Conservation (phyloP, 2,329 filamentous ascomycete genomes). For the Cladophialophora exuberans region DNA sequence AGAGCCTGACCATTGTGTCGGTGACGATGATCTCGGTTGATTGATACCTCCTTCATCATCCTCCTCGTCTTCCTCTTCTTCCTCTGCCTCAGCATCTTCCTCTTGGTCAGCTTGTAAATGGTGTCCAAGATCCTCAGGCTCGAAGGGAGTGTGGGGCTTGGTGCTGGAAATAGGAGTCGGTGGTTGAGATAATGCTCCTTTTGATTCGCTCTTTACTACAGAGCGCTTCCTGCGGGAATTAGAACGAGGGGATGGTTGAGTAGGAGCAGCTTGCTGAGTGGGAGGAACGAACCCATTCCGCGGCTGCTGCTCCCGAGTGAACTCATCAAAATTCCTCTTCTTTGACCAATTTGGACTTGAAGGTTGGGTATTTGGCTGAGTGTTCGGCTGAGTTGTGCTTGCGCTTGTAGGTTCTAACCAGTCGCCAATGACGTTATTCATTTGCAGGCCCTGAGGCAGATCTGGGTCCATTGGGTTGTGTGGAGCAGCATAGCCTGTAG, state of each 20-base stretch:
- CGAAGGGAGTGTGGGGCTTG: constrained; percentile 25
- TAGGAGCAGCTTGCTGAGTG: constrained; percentile 7
- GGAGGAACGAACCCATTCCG: constrained; percentile 23
- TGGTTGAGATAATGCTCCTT: constrained; percentile 18
- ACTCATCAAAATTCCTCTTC: constrained; percentile 33
- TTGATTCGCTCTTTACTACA: constrained; percentile 23
- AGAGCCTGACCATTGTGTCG: constrained; percentile 26
- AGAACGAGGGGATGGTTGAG: constrained; percentile 15
- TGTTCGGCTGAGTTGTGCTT: constrained; percentile 29
- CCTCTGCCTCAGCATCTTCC: constrained; percentile 28
- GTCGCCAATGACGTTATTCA: constrained; percentile 21
- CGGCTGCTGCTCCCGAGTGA: constrained; percentile 21
- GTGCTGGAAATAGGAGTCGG: constrained; percentile 25
- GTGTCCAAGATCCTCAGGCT: constrained; percentile 6
- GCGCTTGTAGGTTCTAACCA: constrained; percentile 26
- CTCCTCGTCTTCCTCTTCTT: constrained; percentile 19
- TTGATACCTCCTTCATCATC: constrained; percentile 14
- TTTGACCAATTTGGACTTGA: constrained; percentile 31
- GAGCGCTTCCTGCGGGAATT: constrained; percentile 17
- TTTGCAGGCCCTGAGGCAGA: constrained; percentile 22
- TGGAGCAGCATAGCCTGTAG: constrained; percentile 29
- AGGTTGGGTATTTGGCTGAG: constrained; percentile 32
- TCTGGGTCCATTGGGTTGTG: constrained; percentile 30
- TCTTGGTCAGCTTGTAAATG: constrained; percentile 14
- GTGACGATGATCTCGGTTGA: constrained; percentile 24